phyloP scores from a whole-genome alignment of 441 rosid genomes.

The Jatropha podagrica region DNA sequence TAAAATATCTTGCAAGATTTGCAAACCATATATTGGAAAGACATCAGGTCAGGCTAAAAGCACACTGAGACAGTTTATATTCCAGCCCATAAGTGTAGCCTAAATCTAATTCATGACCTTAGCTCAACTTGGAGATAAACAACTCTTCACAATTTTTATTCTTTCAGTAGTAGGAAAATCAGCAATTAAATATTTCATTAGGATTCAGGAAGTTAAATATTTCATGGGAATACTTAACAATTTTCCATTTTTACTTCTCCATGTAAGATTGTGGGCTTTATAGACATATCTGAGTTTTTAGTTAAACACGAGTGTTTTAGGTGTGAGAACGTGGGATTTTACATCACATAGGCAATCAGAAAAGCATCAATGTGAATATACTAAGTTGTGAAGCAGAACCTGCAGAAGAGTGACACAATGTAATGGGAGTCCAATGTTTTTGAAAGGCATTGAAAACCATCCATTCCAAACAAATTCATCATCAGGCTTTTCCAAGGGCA shows the following conservation, averaged over 20 bases:
- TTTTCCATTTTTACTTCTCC: neutral
- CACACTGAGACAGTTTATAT: neutral
- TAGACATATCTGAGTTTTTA: neutral
- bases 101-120: neutral
- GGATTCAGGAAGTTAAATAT: neutral
- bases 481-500: conserved; percentile 69
- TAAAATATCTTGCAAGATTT: neutral
- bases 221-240: neutral
- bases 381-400: conserved; percentile 55
- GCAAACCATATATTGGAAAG: conserved; percentile 7
- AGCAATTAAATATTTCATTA: no score
- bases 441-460: conserved; percentile 80
- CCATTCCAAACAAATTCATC: conserved; percentile 96
- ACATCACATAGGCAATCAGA: neutral
- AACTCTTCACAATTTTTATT: neutral
- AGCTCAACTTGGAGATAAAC: neutral
- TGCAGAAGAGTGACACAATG: conserved; percentile 91
- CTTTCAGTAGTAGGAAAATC: neutral
- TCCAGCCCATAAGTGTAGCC: neutral
- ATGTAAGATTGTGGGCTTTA: neutral
- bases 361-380: conserved; percentile 24
- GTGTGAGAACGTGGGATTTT: neutral
- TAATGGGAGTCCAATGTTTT: conserved; percentile 58
- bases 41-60: neutral
- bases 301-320: neutral